Evolutionary conservation across 2,329 filamentous ascomycete species (phyloP).

Genomic region (Fusarium sp.): DNA sequence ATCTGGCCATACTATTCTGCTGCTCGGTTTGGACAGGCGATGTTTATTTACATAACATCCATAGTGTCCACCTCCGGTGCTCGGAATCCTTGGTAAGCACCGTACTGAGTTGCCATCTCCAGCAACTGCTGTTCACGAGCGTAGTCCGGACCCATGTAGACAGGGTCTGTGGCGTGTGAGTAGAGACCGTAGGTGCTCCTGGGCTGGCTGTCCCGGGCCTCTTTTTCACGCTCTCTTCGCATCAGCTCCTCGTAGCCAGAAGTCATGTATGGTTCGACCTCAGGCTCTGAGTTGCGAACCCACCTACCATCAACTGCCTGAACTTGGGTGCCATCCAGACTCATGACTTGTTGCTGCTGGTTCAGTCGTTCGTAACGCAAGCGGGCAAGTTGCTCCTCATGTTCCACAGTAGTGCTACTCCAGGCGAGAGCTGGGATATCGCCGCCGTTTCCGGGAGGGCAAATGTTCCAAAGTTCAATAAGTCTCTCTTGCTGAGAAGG

Average conservation of each 20-base stretch:
- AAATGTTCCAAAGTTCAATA: slow-evolving; percentile 86
- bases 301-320: slow-evolving; percentile 66
- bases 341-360: slow-evolving; percentile 57
- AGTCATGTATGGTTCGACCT: slow-evolving; percentile 84
- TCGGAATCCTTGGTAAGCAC: slow-evolving; percentile 63
- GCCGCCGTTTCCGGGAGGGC: slow-evolving; percentile 69
- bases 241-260: slow-evolving; percentile 81
- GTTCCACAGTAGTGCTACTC: slow-evolving; percentile 63
- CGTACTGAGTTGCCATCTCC: slow-evolving; percentile 76
- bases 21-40: slow-evolving; percentile 5
- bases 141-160: slow-evolving; percentile 65
- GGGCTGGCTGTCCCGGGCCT: slow-evolving; percentile 46
- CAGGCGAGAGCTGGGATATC: slow-evolving; percentile 64
- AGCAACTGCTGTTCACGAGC: slow-evolving; percentile 60
- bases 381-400: slow-evolving; percentile 68
- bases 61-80: slow-evolving; percentile 59
- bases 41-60: slow-evolving; percentile 53
- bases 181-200: slow-evolving; percentile 61
- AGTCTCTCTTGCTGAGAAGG: slow-evolving; percentile 77
- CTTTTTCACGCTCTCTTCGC: slow-evolving; percentile 67
- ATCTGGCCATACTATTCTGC: slow-evolving; percentile 25
- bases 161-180: slow-evolving; percentile 71
- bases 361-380: slow-evolving; percentile 65
- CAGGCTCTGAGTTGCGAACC: slow-evolving; percentile 51
- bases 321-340: slow-evolving; percentile 63